phyloP scores from a whole-genome alignment of 148 eudicot species.

The Beta vulgaris region DNA sequence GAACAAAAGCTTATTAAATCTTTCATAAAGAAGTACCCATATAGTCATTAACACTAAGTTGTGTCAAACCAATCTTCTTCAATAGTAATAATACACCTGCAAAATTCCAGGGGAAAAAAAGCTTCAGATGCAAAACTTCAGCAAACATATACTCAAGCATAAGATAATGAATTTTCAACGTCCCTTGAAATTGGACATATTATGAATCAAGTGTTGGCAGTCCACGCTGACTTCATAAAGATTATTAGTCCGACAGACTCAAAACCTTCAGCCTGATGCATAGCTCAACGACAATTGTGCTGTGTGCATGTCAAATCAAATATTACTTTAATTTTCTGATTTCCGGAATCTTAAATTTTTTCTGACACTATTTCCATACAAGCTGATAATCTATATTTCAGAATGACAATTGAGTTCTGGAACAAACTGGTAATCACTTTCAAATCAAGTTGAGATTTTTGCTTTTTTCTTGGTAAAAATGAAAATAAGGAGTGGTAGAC shows the following conservation, averaged over 20 bases:
- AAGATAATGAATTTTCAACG: background rate
- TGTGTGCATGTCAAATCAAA: background rate
- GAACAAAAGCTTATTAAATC: background rate
- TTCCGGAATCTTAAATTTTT: background rate
- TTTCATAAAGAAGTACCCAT: constrained; percentile 35
- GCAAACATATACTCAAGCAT: background rate
- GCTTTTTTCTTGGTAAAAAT: too few relatives aligned
- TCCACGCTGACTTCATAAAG: background rate
- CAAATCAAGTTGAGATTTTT: too few relatives aligned
- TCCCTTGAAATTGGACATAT: background rate
- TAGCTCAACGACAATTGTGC: background rate
- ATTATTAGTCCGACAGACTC: background rate
- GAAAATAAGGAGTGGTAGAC: too few relatives aligned
- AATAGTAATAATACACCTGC: constrained; percentile 45
- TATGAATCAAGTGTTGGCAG: background rate
- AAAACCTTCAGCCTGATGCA: background rate
- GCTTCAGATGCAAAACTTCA: background rate
- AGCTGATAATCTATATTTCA: too few relatives aligned
- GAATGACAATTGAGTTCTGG: too few relatives aligned
- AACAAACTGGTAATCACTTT: too few relatives aligned
- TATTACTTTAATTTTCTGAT: background rate
- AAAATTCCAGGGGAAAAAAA: constrained; percentile 15
- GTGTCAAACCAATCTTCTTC: constrained; percentile 43
- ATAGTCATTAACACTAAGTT: constrained; percentile 46
- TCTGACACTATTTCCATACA: too few relatives aligned